phyloP scores from a whole-genome alignment of 768 basidiomycete species.

The Porphyrellus cyaneotinctus region DNA sequence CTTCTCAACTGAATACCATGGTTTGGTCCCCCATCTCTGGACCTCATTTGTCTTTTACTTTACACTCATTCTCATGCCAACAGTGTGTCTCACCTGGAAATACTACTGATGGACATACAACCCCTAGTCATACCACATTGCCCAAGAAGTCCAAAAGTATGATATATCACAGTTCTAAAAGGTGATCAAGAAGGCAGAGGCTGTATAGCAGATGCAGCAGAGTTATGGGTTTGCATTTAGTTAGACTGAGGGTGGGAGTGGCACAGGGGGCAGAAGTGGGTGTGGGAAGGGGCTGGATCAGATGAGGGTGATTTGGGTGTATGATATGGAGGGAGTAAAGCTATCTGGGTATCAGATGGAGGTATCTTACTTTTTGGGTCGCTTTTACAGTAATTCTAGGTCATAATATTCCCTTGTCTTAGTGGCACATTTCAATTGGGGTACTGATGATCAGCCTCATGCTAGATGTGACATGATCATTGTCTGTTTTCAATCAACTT shows the following conservation, averaged over 20 bases:
- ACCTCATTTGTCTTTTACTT: conserved; percentile 87
- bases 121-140: conserved; percentile 92
- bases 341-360: conserved; percentile 66
- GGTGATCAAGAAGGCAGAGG: conserved; percentile 99
- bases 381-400: no score
- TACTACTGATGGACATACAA: conserved; percentile 91
- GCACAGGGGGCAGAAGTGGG: no score
- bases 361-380: no score
- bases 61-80: conserved; percentile 76
- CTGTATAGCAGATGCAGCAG: conserved; percentile 92
- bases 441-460: no score
- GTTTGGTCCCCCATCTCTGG: conserved; percentile 89
- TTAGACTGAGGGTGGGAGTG: conserved; percentile 77
- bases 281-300: conserved; percentile 65
- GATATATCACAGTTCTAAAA: conserved; percentile 99
- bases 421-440: no score
- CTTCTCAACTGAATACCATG: conserved; percentile 87
- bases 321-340: conserved; percentile 76
- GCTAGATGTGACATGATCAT: no score
- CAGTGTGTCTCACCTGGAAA: conserved; percentile 92
- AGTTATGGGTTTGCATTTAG: conserved; percentile 98
- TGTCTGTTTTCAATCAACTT: no score
- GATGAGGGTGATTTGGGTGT: conserved; percentile 76
- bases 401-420: no score
- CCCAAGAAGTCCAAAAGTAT: conserved; percentile 99